These are phyloP conservation scores for Chaetothyriales sp. DNA, from an alignment of 2,329 filamentous ascomycete genomes.

Conservation along the genomic window DNA sequence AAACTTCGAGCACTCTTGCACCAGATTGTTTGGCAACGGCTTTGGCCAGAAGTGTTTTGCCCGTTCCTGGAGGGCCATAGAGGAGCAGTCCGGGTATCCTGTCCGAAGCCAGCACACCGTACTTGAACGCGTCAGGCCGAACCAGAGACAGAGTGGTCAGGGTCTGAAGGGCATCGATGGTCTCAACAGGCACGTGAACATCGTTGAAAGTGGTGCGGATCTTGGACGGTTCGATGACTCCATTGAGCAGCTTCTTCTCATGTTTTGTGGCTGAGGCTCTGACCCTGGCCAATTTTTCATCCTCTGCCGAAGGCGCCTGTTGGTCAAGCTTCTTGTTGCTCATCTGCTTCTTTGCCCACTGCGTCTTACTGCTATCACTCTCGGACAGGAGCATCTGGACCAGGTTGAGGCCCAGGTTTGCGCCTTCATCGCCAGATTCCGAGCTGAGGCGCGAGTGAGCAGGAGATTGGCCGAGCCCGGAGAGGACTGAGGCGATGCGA, in stretches of 20 bases:
- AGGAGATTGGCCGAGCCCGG: constrained; percentile 23
- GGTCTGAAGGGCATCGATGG: constrained; percentile 73
- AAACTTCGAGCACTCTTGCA: constrained; percentile 66
- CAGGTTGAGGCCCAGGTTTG: constrained; percentile 23
- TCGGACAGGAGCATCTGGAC: constrained; percentile 12
- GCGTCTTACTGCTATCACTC: constrained; percentile 35
- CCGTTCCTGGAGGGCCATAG: constrained; percentile 66
- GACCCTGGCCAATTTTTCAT: constrained; percentile 29
- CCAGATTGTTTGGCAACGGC: constrained; percentile 49
- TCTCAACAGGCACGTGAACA: constrained; percentile 68
- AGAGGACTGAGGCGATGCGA: constrained; percentile 37
- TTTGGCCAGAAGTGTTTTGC: constrained; percentile 48
- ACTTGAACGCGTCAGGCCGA: constrained; percentile 86
- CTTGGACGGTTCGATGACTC: constrained; percentile 65
- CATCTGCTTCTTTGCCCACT: constrained; percentile 23
- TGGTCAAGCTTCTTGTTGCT: constrained; percentile 22
- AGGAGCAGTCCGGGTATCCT: constrained; percentile 78
- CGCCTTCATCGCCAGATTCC: constrained; percentile 26
- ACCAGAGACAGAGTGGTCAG: constrained; percentile 75
- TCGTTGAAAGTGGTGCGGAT: constrained; percentile 79
- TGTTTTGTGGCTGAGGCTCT: constrained; percentile 52
- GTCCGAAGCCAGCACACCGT: constrained; percentile 81
- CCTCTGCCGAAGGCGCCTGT: constrained; percentile 22
- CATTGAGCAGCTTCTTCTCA: constrained; percentile 67
- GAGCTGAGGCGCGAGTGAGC: neutral